Conservation (phyloP, 2,329 filamentous ascomycete genomes). For the Neopestalotiopsis rosae region DNA sequence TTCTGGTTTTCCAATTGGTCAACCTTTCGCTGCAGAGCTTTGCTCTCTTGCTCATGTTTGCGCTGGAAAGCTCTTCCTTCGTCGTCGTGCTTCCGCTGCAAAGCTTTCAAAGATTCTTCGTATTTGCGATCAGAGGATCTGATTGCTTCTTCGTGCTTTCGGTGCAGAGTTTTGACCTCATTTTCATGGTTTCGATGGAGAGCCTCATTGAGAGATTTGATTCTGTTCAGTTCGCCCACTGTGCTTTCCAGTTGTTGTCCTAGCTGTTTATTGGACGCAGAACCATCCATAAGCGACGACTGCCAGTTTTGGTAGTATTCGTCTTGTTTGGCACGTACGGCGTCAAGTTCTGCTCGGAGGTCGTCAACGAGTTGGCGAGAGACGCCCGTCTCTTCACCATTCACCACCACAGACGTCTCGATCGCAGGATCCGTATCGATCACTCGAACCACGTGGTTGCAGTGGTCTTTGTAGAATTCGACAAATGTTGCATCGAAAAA, state of each 20-base stretch:
- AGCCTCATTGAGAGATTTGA: conserved; percentile 72
- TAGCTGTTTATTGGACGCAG: conserved; percentile 40
- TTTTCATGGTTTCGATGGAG: conserved; percentile 73
- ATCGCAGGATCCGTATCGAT: conserved; percentile 90
- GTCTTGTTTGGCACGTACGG: conserved; percentile 76
- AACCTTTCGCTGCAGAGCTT: conserved; percentile 9
- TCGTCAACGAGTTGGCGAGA: conserved; percentile 93
- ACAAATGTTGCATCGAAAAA: conserved; percentile 88
- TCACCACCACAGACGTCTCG: conserved; percentile 80
- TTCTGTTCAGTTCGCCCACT: conserved; percentile 65
- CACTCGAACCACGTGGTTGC: conserved; percentile 80
- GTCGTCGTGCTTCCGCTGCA: conserved; percentile 13
- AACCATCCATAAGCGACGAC: conserved; percentile 50
- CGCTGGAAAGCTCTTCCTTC: not conserved
- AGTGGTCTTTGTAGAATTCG: conserved; percentile 96
- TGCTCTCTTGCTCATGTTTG: conserved; percentile 5
- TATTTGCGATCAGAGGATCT: conserved; percentile 1
- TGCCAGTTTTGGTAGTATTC: conserved; percentile 66
- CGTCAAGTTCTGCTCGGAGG: conserved; percentile 80
- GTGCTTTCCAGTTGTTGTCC: conserved; percentile 71
- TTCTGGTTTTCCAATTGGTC: not conserved
- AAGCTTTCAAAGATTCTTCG: conserved; percentile 1
- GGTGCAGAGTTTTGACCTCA: conserved; percentile 56
- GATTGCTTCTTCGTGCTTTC: conserved; percentile 11
- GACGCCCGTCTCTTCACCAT: conserved; percentile 85